Percentiles rank a stretch among this genome's conserved stretches.
phyloP scores from a whole-genome alignment of 176 grass and related monocot species.

The Urochloa ruziziensis region DNA sequence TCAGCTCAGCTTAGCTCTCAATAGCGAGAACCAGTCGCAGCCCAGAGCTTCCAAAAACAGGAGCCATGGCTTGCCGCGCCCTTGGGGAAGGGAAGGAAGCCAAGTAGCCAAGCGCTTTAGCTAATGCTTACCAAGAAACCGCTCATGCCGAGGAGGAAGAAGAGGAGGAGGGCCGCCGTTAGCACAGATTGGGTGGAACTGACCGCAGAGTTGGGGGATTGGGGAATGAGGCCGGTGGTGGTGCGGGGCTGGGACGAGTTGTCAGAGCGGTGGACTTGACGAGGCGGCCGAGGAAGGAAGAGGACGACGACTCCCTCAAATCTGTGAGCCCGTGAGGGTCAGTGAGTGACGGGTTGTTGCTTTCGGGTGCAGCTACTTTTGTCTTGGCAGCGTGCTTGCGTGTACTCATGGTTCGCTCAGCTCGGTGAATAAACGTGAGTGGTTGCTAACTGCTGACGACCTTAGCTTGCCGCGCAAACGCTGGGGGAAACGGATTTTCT shows the following conservation, averaged over 20 bases:
- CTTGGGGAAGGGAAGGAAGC: neutral
- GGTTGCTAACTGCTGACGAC: neutral
- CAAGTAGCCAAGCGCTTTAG: neutral
- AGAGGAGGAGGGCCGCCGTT: neutral
- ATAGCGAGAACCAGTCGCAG: neutral
- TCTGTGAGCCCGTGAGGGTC: neutral
- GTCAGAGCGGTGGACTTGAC: neutral
- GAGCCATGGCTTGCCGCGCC: neutral
- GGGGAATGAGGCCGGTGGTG: neutral
- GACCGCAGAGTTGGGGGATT: neutral
- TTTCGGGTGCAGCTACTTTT: constrained; percentile 1
- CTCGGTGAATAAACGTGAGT: neutral
- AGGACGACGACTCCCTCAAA: neutral
- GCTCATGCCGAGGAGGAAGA: constrained; percentile 45
- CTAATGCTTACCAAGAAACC: constrained; percentile 42
- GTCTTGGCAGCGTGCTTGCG: neutral
- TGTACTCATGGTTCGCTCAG: neutral
- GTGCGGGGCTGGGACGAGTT: neutral
- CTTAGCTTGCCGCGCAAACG: neutral
- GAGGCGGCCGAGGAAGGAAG: constrained; percentile 2
- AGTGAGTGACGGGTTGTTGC: neutral
- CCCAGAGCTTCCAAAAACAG: constrained; percentile 6
- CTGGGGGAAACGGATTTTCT: neutral
- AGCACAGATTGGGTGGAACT: neutral
- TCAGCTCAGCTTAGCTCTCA: neutral